Conservation (phyloP, 805 yeast genomes). For the Lipomyces yamadae region DNA sequence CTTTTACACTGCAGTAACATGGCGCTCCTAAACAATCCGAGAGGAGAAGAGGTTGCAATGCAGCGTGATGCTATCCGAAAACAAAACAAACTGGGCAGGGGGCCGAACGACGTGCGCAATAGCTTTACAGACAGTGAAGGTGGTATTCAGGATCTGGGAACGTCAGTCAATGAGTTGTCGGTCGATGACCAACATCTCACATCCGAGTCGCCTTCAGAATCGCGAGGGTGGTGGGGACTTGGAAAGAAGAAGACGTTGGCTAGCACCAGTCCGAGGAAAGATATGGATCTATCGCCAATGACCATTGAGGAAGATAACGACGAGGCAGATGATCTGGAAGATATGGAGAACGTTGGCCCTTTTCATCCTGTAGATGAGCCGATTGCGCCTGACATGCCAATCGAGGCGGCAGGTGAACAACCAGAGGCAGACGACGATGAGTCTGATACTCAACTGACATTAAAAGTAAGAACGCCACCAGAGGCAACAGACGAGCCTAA, state of each 20-base stretch:
- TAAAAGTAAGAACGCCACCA: conserved; percentile 11
- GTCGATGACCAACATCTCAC: conserved; percentile 19
- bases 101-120: conserved; percentile 8
- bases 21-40: conserved; percentile 81
- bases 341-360: conserved; percentile 18
- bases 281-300: conserved; percentile 14
- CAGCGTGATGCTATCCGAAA: conserved; percentile 72
- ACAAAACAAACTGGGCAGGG: conserved; percentile 22
- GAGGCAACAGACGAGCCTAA: conserved; percentile 37
- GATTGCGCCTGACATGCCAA: conserved; percentile 8
- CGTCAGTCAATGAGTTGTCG: conserved; percentile 23
- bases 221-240: conserved; percentile 35
- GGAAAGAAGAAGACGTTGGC: conserved; percentile 28
- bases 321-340: conserved; percentile 20
- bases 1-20: conserved; percentile 96
- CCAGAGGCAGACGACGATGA: conserved; percentile 4
- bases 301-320: conserved; percentile 22
- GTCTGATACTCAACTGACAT: conserved; percentile 14
- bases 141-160: conserved; percentile 25
- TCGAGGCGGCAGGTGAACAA: not conserved
- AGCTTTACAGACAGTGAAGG: conserved; percentile 11
- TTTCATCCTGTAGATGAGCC: conserved; percentile 14
- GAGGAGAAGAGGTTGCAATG: conserved; percentile 67
- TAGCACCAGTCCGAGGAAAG: conserved; percentile 21
- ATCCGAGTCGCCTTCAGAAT: conserved; percentile 21